Evolutionary conservation across 805 yeast species (phyloP), one percentile per base, ranked within the genome.

Genomic region (Lipomyces yamanashiensis): DNA sequence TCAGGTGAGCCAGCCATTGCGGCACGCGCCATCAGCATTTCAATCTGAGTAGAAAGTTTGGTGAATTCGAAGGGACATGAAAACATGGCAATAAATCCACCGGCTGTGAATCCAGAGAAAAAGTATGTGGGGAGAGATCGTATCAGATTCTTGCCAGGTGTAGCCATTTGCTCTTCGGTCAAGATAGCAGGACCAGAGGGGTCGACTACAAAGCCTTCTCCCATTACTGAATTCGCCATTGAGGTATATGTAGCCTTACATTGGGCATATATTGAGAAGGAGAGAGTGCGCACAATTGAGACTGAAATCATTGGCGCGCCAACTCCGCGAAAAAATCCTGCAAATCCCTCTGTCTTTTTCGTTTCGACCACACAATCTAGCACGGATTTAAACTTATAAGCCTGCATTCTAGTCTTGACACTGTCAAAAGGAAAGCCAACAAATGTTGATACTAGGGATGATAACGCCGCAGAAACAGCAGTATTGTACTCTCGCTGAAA

Each of bases 61-160:
- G 93, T 86, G 75, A 89, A 84, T 74, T 90, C 97, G 73, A 90
- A 90, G 1, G 97, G 97, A 69, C 93, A 88, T 2, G 92, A 89
- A 74, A 86, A 84, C 6, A 81, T 41, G 2, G 90, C 81, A 13
- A 88, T 85, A 1, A 80, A 75, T 7, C 83, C 83, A 5, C 96
- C 96, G 0, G 95, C 85, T 0, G 84, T 66, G 3, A 82, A 76
- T 4, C 96, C 97, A 0, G 92, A 80, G 54, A 67, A 45, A 58
- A 76, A 73, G 54, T 69, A 67, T 36, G 63, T 41, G 17, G 69
- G 69, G 36, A 66, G 48, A 8, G 66, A 47, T 4, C 67, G 64
- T 9, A 62, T 28, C 50, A 67, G 48, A 47, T 62, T 60, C 39
- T 34, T 19, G 13, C 54, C 66, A 9, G 66, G 66, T 2, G 58